Percentiles rank a stretch among this genome's conserved stretches.
Evolutionary conservation across 1,284 basidiomycete genomes (phyloP).

Genomic region (Thecaphora thlaspeos): DNA sequence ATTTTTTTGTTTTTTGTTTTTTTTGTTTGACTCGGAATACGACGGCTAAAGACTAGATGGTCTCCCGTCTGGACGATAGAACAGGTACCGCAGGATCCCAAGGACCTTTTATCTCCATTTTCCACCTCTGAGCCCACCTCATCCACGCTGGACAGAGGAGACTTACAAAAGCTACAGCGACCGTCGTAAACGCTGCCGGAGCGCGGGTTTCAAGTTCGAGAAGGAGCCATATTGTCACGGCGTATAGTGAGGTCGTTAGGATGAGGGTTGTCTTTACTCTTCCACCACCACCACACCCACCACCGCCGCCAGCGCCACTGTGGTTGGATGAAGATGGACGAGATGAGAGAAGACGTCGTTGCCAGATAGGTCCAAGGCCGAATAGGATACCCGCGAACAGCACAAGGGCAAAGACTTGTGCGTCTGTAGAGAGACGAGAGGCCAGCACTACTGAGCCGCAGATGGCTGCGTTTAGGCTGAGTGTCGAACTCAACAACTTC

Average conservation of each 20-base stretch:
- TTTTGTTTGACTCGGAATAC: no score
- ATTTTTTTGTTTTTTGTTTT: no score
- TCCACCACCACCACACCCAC: neutral
- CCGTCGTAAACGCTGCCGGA: slow-evolving; percentile 6
- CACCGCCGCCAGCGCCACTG: no score
- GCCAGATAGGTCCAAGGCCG: slow-evolving; percentile 21
- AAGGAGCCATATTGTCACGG: neutral
- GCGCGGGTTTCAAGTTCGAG: neutral
- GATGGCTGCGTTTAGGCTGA: slow-evolving; percentile 92
- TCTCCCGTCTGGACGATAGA: neutral
- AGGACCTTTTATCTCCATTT: slow-evolving; percentile 42
- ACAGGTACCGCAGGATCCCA: slow-evolving; percentile 36
- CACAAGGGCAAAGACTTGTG: slow-evolving; percentile 85
- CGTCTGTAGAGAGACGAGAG: slow-evolving; percentile 77
- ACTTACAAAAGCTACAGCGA: slow-evolving; percentile 22
- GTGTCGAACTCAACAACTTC: slow-evolving; percentile 72
- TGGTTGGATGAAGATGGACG: no score
- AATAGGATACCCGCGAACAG: slow-evolving; percentile 67
- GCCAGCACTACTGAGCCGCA: slow-evolving; percentile 91
- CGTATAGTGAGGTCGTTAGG: neutral
- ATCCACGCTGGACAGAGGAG: slow-evolving; percentile 43
- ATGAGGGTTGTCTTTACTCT: no score
- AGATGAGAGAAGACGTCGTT: neutral
- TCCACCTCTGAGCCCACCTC: slow-evolving; percentile 38
- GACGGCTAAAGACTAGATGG: no score